Conservation (phyloP, 768 basidiomycete genomes). For the Tephrocybe sp. region DNA sequence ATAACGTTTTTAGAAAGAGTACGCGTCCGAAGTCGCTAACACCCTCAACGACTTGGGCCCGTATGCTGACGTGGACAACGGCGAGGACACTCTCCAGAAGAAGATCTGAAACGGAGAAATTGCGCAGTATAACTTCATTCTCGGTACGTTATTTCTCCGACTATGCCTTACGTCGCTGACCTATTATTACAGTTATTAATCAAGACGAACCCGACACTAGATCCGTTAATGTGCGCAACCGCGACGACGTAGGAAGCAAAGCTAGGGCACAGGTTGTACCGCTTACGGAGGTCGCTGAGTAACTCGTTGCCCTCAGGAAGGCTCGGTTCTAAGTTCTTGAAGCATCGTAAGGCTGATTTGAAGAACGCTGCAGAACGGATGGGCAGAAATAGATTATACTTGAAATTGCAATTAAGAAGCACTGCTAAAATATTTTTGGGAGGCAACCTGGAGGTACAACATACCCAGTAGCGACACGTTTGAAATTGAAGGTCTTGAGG, state of each 20-base stretch:
- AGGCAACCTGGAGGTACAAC: too few species aligned
- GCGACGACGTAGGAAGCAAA: constrained; percentile 90
- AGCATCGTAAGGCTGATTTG: too few species aligned
- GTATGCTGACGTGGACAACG: constrained; percentile 91
- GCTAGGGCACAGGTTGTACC: constrained; percentile 73
- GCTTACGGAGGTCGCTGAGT: constrained; percentile 67
- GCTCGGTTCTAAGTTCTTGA: too few species aligned
- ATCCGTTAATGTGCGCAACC: constrained; percentile 94
- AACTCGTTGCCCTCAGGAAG: constrained; percentile 73
- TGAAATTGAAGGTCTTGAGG: too few species aligned
- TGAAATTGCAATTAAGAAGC: too few species aligned
- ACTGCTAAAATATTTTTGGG: too few species aligned
- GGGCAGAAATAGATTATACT: too few species aligned
- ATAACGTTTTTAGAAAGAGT: constrained; percentile 66
- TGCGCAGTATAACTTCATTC: constrained; percentile 96
- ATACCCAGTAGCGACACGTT: too few species aligned
- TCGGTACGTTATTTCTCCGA: constrained; percentile 58
- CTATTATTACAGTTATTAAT: constrained; percentile 72
- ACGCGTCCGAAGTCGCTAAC: constrained; percentile 79
- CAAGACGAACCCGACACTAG: constrained; percentile 84
- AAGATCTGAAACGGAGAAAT: constrained; percentile 98
- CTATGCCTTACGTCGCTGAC: background rate
- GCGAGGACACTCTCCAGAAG: constrained; percentile 90
- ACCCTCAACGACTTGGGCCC: constrained; percentile 69
- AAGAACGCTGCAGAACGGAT: too few species aligned